Evolutionary conservation across 306 rosid genomes (phyloP), one percentile per base, ranked within the genome.

Genomic region (Leucaena leucocephala): DNA sequence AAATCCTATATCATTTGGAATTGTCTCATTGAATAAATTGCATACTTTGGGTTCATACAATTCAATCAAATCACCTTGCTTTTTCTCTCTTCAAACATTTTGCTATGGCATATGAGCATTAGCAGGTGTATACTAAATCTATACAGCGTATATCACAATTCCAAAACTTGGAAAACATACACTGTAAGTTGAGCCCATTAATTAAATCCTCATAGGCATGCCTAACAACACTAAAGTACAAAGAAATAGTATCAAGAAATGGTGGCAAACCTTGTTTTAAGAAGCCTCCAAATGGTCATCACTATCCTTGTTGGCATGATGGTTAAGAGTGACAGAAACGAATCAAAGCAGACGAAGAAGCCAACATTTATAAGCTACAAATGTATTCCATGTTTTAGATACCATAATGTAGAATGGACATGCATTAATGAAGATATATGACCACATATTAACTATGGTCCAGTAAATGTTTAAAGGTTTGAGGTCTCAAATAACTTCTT

Each of bases 331-430:
- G 99, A 93, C 76, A 95, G 89, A 91, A 95, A 95, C 39, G 99
- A 95, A 86, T 95, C 98, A 58, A 95, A 75, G 90, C 99, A 95
- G 87, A 95, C 98, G 58, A 95, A 95, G 92, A 93, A 91, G 72
- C 99, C 99, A 77, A 95, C 97, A 72, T 90, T 87, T 84, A 95
- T 95, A 80, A 95, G 99, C 99, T 95, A 98, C 96, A 85, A 86
- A 68, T 81, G 80, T 61, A 71, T 78, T 76, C 74, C 71, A 80
- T 58, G 75, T 74, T 49, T 80, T 63, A 88, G 85, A 77, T 71
- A 36, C 61, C 75, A 33, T 69, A 83, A 45, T 59, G 69, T 49
- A 79, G 75, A 76, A 75, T 36, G 75, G 71, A 66, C 12, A 40
- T 64, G 69, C 15, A 48, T 57, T 48, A 35, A 75, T 68, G 68